A percentile compares a stretch with the other conserved stretches of the same genome.
These are phyloP conservation scores for Paecilomyces dactylethromorphus DNA, from an alignment of 2,329 filamentous ascomycete genomes.

Conservation along the genomic window DNA sequence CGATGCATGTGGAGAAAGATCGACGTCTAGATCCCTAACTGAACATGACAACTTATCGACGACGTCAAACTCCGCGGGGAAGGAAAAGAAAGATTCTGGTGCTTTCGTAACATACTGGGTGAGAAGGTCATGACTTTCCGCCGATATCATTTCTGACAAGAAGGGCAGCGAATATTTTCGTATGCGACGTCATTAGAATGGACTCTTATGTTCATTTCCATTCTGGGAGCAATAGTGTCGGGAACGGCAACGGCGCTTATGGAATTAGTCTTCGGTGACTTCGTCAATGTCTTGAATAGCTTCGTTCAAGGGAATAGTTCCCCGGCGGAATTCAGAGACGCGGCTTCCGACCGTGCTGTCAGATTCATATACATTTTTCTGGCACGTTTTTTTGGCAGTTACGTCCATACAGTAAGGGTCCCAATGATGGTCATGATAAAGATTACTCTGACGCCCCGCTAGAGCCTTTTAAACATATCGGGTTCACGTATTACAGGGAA, in stretches of 20 bases:
- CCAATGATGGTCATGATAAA: not conserved
- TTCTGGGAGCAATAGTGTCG: too few species aligned
- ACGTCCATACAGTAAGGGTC: not conserved
- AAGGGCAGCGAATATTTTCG: too few species aligned
- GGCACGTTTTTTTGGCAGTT: not conserved
- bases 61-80: too few species aligned
- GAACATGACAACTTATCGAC: too few species aligned
- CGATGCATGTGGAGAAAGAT: too few species aligned
- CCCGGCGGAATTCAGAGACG: not conserved
- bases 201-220: too few species aligned
- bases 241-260: not conserved
- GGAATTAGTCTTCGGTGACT: not conserved
- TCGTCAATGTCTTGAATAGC: slow-evolving; percentile 5
- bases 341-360: not conserved
- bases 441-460: not conserved
- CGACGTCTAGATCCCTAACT: too few species aligned
- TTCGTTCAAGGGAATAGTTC: not conserved
- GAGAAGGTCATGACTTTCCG: too few species aligned
- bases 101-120: too few species aligned
- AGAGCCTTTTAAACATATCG: not conserved
- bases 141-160: too few species aligned
- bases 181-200: too few species aligned
- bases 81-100: too few species aligned
- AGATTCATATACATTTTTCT: not conserved
- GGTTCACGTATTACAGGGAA: not conserved